A percentile compares a stretch with the other conserved stretches of the same genome.
phyloP scores from a whole-genome alignment of 169 alveolate genomes.

The Babesia divergens region DNA sequence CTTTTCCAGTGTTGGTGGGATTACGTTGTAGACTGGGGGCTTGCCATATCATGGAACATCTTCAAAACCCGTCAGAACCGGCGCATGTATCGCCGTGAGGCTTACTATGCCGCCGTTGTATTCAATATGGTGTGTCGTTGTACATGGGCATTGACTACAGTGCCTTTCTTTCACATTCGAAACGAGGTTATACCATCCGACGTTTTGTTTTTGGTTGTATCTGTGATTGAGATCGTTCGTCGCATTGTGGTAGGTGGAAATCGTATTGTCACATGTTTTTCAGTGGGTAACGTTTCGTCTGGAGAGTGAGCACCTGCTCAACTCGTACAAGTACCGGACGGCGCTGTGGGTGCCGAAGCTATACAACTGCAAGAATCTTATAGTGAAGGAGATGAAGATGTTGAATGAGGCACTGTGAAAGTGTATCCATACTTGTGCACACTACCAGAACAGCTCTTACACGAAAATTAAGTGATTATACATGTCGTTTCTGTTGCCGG shows the following conservation, averaged over 20 bases:
- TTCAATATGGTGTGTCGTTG: constrained; percentile 58
- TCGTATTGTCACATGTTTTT: background rate
- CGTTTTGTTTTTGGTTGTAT: constrained; percentile 10
- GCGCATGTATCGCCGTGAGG: constrained; percentile 56
- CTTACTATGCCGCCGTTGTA: constrained; percentile 61
- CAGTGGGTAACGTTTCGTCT: constrained; percentile 82
- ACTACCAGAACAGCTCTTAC: too few relatives aligned
- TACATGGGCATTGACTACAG: constrained; percentile 63
- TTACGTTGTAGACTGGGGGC: constrained; percentile 84
- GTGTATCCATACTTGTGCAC: too few relatives aligned
- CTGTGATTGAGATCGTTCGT: constrained; percentile 45
- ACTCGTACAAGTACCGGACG: constrained; percentile 80
- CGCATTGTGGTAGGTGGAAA: constrained; percentile 56
- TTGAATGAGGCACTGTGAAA: constrained; percentile 39
- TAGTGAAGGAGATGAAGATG: constrained; percentile 63
- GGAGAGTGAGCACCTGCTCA: constrained; percentile 82
- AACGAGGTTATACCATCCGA: constrained; percentile 40
- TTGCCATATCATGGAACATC: constrained; percentile 57
- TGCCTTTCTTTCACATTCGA: constrained; percentile 16
- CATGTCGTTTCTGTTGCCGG: too few relatives aligned
- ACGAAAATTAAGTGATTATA: too few relatives aligned
- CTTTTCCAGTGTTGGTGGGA: constrained; percentile 84
- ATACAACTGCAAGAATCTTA: constrained; percentile 51
- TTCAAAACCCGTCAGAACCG: constrained; percentile 51
- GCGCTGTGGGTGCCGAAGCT: constrained; percentile 78